Evolutionary conservation across 176 grass and related monocot species (phyloP), one percentile per base, ranked within the genome.

Genomic region (Raddia guianensis): DNA sequence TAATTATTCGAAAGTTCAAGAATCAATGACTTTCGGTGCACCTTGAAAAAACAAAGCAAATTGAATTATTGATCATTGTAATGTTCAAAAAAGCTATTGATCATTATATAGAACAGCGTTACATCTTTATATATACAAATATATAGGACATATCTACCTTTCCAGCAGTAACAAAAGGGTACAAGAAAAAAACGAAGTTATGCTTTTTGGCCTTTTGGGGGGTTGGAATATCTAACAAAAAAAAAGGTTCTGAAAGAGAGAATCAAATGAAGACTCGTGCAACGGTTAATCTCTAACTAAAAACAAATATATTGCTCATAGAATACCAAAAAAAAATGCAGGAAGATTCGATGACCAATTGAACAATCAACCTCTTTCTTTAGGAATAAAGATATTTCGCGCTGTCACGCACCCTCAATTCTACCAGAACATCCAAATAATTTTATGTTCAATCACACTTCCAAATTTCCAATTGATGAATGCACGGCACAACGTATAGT

Each of bases 11-110:
- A 52, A 84, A 78, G 45, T 70, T 32, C 11, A 62, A n/a, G 45
- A 78, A 63, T 8, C 46, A 78, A 75, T 43, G 52, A 19, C 78
- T 82, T 76, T 76, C 54, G 54, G 77, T 77, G 70, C 77, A 86
- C 44, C 61, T 45, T 13, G 11, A 12, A 12, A 45, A 16, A 45
- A 62, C 40, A 82, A 54, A 61, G 13, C 49, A 46, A 18, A 56
- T 34, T 45, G 44, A 58, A 32, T 21, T 40, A 32, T 52, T 62
- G 6, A 62, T 58, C 62, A 68, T 63, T 67, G 44, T 51, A 86
- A 27, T 27, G 27, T 27, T 27, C 27, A 27, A 27, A 27, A 27
- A 27, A 58, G 45, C 15, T 40, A 32, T 52, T 62, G 6, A 62
- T 58, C 62, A 68, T 63, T 67, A 51, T 44, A 86, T 15, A 44